Base-by-base conservation (phyloP, 371 early-diverging fungal genomes). In the Dichotomocladium elegans region DNA sequence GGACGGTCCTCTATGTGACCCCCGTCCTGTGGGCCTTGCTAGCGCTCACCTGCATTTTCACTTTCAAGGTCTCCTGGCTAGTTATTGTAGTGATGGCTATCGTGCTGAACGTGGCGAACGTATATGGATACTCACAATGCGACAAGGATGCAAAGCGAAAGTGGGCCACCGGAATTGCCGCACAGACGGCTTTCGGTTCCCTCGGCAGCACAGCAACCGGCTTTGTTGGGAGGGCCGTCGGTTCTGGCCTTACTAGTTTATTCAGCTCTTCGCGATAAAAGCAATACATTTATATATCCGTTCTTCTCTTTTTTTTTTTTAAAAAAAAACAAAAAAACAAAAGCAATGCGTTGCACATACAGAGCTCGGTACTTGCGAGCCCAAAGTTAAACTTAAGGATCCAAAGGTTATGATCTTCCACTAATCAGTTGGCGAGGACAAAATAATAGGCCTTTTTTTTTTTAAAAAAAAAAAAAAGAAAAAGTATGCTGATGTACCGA, bases 81-180 rank as follows among this genome's bases (percentile, higher is more conserved):
- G 77, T 94, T 19, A 86, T 95, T 55, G 89, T 92, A 0, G 81
- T 83, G 6, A 87, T 96, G 10, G 96, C 95, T 0, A 66, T 96
- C 26, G 60, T 83, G 1, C 68, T 96, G 59, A 92, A 87, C 63
- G 67, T 82, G 48, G 93, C 97, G 33, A 98, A 98, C 58, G 85
- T 96, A 28, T 73, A 92, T 59, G 97, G 97, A n/a, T 97, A 96
- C 60, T 89, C 91, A 22, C 84, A 89, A 52, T 96, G 96, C 59
- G 95, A 97, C 66, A 93, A 93, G 82, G 94, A 89, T 65, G 89
- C 89, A 8, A 86, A 89, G 64, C 71, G 72, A 56, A 82, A 80
- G 61, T 89, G 88, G 88, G 77, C 77, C 14, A 65, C 65, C 28
- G 68, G 66, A 27, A 63, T 70, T 53, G 74, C 77, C 14, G 63